phyloP scores from a whole-genome alignment of 768 basidiomycete species.

The Sistotremastrum suecicum region DNA sequence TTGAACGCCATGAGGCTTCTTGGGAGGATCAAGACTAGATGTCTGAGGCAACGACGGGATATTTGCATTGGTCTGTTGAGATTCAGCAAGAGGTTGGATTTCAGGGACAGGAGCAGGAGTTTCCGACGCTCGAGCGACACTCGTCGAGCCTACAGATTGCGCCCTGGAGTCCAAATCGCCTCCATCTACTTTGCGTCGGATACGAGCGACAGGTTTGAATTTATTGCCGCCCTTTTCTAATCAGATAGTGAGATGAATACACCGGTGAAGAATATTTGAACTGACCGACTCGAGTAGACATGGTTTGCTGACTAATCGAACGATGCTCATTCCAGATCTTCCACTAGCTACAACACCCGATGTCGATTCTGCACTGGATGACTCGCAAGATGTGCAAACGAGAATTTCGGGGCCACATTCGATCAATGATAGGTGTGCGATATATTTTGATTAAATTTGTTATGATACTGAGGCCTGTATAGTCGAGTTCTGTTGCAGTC shows the following conservation, averaged over 20 bases:
- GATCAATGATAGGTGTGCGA: constrained; percentile 43
- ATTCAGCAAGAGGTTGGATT: too few species aligned
- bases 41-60: too few species aligned
- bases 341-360: constrained; percentile 43
- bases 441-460: constrained; percentile 2
- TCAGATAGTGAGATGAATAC: constrained; percentile 3
- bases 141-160: too few species aligned
- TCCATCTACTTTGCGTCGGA: too few species aligned
- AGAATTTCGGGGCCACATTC: constrained; percentile 22
- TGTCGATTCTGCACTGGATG: constrained; percentile 42
- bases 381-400: constrained; percentile 22
- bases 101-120: too few species aligned
- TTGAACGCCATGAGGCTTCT: too few species aligned
- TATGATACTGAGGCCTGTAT: not conserved
- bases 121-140: too few species aligned
- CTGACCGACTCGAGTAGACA: constrained; percentile 49
- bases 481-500: constrained; percentile 56
- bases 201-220: constrained; percentile 44
- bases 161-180: too few species aligned
- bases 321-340: constrained; percentile 19
- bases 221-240: constrained; percentile 59
- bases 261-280: constrained; percentile 12
- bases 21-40: too few species aligned
- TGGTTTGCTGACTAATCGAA: constrained; percentile 7
- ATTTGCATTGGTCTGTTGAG: too few species aligned